These are phyloP conservation scores for Pseudofabraea citricarpa DNA, from an alignment of 2,329 filamentous ascomycete species.

Conservation along the genomic window DNA sequence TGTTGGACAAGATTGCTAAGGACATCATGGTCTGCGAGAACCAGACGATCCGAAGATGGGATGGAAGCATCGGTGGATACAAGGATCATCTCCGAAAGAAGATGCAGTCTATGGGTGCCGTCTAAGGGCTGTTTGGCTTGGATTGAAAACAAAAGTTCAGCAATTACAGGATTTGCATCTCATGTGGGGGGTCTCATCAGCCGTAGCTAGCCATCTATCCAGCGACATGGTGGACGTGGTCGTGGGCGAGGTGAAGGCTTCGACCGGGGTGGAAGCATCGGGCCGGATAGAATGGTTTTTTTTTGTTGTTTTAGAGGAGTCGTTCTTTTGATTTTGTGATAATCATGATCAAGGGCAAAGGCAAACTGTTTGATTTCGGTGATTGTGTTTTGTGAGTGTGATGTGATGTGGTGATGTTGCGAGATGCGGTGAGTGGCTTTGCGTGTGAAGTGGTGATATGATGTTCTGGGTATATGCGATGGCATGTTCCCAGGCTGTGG, in stretches of 20 bases:
- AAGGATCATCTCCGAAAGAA: constrained; percentile 99
- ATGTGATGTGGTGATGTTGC: too few species aligned
- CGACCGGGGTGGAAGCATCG: neutral
- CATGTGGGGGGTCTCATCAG: too few species aligned
- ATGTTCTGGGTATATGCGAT: too few species aligned
- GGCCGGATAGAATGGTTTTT: neutral
- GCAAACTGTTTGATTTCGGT: too few species aligned
- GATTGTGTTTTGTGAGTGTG: too few species aligned
- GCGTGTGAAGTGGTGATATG: too few species aligned
- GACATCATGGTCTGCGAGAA: constrained; percentile 99
- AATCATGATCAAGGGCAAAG: too few species aligned
- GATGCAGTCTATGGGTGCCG: constrained; percentile 86
- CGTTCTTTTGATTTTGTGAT: neutral
- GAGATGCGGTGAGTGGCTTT: too few species aligned
- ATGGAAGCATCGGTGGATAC: constrained; percentile 87
- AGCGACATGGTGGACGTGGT: neutral
- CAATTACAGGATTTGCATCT: too few species aligned
- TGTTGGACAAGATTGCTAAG: constrained; percentile 99
- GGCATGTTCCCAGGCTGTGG: too few species aligned
- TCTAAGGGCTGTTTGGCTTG: constrained; percentile 47
- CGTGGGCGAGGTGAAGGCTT: neutral
- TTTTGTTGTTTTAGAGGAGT: neutral
- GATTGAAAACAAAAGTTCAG: constrained; percentile 7
- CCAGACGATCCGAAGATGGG: constrained; percentile 87
- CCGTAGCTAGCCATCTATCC: too few species aligned